Evolutionary conservation across 208 protist species (phyloP), one percentile per base, ranked within the genome.

Genomic region (Crithidia sp.): DNA sequence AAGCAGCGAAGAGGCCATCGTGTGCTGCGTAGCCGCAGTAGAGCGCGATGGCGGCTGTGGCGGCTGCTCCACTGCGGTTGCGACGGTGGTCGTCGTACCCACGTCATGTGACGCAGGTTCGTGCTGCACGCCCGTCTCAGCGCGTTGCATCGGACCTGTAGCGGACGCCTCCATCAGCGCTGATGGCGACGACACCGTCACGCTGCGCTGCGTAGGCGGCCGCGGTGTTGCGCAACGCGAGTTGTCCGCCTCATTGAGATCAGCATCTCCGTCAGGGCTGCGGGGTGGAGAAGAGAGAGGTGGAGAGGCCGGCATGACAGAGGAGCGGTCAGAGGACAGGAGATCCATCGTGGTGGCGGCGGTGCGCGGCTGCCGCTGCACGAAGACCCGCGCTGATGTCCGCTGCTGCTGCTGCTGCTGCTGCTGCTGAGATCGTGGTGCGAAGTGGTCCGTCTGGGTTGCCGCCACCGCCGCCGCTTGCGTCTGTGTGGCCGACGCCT

Each of bases 91-190:
- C 1, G 28, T 16, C 4, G 6, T 67, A 3, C 40, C 47, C 5
- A 39, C 39, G 39, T 59, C 44, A n/a, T n/a, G 49, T 13, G 36
- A 45, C 14, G 12, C 14, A 9, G 49, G 3, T 17, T 17, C 47
- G 36, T 70, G 65, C 65, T 70, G 65, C 40, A 70, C 65, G 17
- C 41, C 65, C 5, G 65, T 53, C 40, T 70, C 65, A 10, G 41
- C 65, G 16, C 65, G 65, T n/a, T 52, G 53, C 52, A 61, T 28
- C 28, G 28, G 28, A 28, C 28, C 28, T 28, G 28, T 28, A 28
- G 28, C 28, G 9, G 65, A 43, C 2, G 53, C 40, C 17, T 68
- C 43, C 55, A 36, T 58, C 49, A 19, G 65, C 44, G 49, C 56
- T 5, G 64, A 77, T 5, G 63, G 57, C 8, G 57, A 52, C 8